phyloP scores from a whole-genome alignment of 2,329 filamentous ascomycete genomes.

The Verruconis gallopava region DNA sequence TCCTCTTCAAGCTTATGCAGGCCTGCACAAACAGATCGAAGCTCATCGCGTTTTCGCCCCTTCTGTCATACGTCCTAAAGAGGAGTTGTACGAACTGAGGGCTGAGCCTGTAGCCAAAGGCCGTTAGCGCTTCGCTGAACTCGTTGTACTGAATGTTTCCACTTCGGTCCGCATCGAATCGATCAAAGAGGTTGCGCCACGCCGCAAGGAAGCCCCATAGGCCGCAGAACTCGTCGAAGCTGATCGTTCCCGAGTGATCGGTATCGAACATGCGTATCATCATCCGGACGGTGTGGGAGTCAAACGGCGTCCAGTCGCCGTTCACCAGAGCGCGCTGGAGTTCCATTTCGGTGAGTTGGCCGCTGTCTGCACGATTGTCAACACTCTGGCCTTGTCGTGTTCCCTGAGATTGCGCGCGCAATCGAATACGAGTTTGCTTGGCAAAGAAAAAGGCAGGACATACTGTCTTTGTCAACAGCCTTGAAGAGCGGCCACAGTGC shows the following conservation, averaged over 20 bases:
- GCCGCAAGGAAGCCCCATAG: constrained; percentile 92
- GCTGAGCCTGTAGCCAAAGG: constrained; percentile 86
- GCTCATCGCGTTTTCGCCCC: constrained; percentile 33
- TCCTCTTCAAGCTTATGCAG: constrained; percentile 90
- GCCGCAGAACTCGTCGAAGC: constrained; percentile 91
- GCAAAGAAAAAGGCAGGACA: constrained; percentile 15
- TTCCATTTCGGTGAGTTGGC: constrained; percentile 74
- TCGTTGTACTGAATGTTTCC: constrained; percentile 79
- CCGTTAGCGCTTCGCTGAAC: constrained; percentile 76
- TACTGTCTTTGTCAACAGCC: constrained; percentile 77
- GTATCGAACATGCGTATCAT: constrained; percentile 99
- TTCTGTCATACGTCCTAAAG: constrained; percentile 71
- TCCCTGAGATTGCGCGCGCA: not conserved
- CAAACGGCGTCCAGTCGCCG: constrained; percentile 89
- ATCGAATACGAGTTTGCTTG: not conserved
- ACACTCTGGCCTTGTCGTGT: not conserved
- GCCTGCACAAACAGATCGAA: constrained; percentile 98
- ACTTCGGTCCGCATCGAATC: constrained; percentile 77
- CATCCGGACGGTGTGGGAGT: constrained; percentile 88
- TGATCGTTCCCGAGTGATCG: constrained; percentile 76
- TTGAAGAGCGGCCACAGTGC: constrained; percentile 72
- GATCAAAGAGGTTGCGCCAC: constrained; percentile 89
- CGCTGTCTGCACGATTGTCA: constrained; percentile 42
- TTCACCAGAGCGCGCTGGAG: constrained; percentile 87
- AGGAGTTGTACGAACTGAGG: constrained; percentile 71